Percentiles rank a stretch among this genome's conserved stretches.
Conservation (phyloP, 345 rosid genomes). For the Eucalyptus marginata region DNA sequence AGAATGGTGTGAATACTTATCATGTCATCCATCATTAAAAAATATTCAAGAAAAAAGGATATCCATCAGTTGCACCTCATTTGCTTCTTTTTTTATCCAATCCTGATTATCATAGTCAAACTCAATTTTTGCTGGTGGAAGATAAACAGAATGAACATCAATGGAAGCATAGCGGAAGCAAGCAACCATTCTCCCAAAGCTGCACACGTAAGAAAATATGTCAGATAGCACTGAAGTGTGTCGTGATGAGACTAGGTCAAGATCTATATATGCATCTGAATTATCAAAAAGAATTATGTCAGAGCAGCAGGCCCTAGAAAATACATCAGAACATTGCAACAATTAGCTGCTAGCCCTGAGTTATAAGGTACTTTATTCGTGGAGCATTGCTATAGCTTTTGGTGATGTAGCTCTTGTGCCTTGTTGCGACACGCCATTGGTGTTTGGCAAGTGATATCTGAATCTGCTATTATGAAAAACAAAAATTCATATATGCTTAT, state of each 20-base stretch:
- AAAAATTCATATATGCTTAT: not conserved
- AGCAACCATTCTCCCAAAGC: conserved; percentile 94
- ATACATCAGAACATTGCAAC: not conserved
- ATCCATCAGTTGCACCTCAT: conserved; percentile 35
- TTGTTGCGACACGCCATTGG: not conserved
- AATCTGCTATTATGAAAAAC: not conserved
- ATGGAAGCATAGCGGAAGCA: conserved; percentile 97
- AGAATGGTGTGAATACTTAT: not conserved
- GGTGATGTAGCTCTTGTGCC: not conserved
- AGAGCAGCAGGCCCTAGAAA: not conserved
- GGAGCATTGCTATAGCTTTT: not conserved
- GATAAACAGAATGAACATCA: conserved; percentile 64
- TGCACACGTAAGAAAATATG: conserved; percentile 9
- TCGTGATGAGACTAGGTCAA: not conserved
- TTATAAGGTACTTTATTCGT: not conserved
- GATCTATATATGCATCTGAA: not conserved
- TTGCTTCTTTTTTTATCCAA: conserved; percentile 74
- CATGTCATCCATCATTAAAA: not conserved
- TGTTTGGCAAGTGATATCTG: not conserved
- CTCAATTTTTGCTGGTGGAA: conserved; percentile 77
- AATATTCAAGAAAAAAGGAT: not conserved
- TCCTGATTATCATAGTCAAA: conserved; percentile 68
- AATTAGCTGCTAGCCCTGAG: not conserved
- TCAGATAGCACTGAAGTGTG: not conserved
- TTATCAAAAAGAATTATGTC: not conserved